These are phyloP conservation scores for Aureobasidium vineae DNA, from an alignment of 2,329 filamentous ascomycete genomes.

Conservation along the genomic window DNA sequence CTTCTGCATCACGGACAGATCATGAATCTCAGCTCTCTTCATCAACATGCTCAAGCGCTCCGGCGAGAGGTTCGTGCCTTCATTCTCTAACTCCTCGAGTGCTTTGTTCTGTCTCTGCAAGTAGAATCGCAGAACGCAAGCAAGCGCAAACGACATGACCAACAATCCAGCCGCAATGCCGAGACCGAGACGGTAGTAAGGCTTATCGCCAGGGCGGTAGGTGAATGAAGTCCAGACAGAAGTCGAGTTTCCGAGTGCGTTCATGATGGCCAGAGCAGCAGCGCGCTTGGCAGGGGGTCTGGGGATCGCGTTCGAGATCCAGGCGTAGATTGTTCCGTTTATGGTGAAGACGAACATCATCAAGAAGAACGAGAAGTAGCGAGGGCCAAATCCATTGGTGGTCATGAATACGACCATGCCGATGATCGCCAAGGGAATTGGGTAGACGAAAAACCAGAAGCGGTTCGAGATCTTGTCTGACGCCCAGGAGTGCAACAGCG, in stretches of 20 bases:
- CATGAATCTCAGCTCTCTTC: constrained; percentile 54
- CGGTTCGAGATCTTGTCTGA: constrained; percentile 49
- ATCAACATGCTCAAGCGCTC: constrained; percentile 50
- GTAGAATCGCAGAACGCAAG: constrained; percentile 34
- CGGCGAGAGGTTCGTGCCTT: constrained; percentile 47
- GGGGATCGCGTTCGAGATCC: constrained; percentile 74
- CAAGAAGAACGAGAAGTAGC: constrained; percentile 57
- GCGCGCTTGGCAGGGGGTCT: constrained; percentile 73
- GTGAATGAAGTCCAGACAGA: constrained; percentile 59
- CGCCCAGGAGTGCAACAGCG: constrained; percentile 45
- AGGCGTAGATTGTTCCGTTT: constrained; percentile 63
- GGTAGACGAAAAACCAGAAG: constrained; percentile 56
- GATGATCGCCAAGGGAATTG: constrained; percentile 51
- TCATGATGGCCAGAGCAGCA: constrained; percentile 71
- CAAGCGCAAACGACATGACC: constrained; percentile 33
- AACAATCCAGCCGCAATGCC: constrained; percentile 38
- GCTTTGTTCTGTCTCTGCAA: constrained; percentile 49
- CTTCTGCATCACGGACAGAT: constrained; percentile 54
- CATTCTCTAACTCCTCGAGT: constrained; percentile 52
- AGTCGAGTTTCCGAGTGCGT: constrained; percentile 66
- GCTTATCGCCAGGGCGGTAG: constrained; percentile 35
- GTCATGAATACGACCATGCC: constrained; percentile 58
- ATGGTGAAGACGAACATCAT: constrained; percentile 58
- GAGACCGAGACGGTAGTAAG: constrained; percentile 38
- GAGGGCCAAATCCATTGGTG: constrained; percentile 51